These are phyloP conservation scores for Hypoxylon sp. DNA, from an alignment of 2,329 filamentous ascomycete species.

Conservation along the genomic window DNA sequence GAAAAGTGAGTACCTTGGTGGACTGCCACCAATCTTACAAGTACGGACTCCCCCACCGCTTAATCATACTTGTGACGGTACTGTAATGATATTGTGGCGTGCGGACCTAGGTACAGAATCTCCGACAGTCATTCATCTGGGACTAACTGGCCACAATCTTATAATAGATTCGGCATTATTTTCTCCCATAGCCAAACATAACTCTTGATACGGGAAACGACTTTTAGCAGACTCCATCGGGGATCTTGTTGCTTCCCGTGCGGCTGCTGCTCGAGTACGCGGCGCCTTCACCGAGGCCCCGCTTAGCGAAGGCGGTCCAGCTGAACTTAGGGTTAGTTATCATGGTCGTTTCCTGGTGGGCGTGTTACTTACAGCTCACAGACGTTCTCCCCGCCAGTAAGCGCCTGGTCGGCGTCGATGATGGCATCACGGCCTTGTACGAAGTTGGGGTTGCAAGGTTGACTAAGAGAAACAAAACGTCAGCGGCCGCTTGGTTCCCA, in stretches of 20 bases:
- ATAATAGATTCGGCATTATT: neutral
- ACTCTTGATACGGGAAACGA: neutral
- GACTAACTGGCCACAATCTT: neutral
- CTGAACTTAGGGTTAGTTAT: constrained; percentile 27
- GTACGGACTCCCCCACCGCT: neutral
- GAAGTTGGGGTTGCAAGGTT: constrained; percentile 67
- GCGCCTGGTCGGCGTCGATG: constrained; percentile 62
- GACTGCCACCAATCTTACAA: constrained; percentile 25
- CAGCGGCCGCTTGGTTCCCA: neutral
- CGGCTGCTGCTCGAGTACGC: constrained; percentile 47
- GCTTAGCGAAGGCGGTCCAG: constrained; percentile 67
- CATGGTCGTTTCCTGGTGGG: neutral
- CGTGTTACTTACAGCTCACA: constrained; percentile 58
- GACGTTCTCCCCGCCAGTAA: constrained; percentile 63
- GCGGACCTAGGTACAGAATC: neutral
- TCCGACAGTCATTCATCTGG: neutral
- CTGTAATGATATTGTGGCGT: neutral
- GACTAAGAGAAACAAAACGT: constrained; percentile 46
- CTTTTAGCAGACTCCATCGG: constrained; percentile 52
- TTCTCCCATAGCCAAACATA: neutral
- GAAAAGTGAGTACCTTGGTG: constrained; percentile 35
- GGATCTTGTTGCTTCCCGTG: constrained; percentile 52
- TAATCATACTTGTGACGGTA: neutral
- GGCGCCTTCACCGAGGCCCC: constrained; percentile 61
- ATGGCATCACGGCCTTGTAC: constrained; percentile 65